Conservation (phyloP, 2,329 filamentous ascomycete species). For the Rugonectria rugulosa region DNA sequence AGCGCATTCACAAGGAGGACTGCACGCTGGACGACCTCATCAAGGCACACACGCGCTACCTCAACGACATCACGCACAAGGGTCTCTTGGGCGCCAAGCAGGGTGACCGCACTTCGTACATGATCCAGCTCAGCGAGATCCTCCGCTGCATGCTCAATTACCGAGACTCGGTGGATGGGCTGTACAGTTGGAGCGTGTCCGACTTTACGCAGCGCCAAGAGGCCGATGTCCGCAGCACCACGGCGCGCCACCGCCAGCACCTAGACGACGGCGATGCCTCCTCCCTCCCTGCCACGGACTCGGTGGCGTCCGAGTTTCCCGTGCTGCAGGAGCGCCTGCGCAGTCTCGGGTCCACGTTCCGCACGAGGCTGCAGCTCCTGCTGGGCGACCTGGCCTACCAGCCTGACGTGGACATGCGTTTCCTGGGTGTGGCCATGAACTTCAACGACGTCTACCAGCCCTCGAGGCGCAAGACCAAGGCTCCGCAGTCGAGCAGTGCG, state of each 20-base stretch:
- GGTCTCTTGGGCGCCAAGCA: slow-evolving; percentile 82
- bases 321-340: slow-evolving; percentile 77
- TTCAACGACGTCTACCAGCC: slow-evolving; percentile 97
- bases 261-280: slow-evolving; percentile 31
- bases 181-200: slow-evolving; percentile 94
- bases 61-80: slow-evolving; percentile 95
- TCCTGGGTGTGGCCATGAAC: slow-evolving; percentile 97
- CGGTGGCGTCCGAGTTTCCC: slow-evolving; percentile 72
- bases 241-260: slow-evolving; percentile 41
- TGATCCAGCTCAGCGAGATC: slow-evolving; percentile 89
- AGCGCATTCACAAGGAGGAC: slow-evolving; percentile 81
- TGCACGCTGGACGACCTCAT: slow-evolving; percentile 96
- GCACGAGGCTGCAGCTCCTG: slow-evolving; percentile 77
- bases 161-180: slow-evolving; percentile 89
- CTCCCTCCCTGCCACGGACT: slow-evolving; percentile 51
- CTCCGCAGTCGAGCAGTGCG: slow-evolving; percentile 31
- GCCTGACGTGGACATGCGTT: slow-evolving; percentile 93
- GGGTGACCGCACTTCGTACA: slow-evolving; percentile 80
- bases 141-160: slow-evolving; percentile 94
- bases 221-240: slow-evolving; percentile 76
- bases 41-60: slow-evolving; percentile 86
- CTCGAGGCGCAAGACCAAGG: slow-evolving; percentile 67
- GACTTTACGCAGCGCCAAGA: slow-evolving; percentile 95
- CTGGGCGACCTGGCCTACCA: slow-evolving; percentile 92
- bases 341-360: slow-evolving; percentile 78